Evolutionary conservation across 371 early-diverging fungal genomes (phyloP).

Genomic region (Saksenaea vasiformis): DNA sequence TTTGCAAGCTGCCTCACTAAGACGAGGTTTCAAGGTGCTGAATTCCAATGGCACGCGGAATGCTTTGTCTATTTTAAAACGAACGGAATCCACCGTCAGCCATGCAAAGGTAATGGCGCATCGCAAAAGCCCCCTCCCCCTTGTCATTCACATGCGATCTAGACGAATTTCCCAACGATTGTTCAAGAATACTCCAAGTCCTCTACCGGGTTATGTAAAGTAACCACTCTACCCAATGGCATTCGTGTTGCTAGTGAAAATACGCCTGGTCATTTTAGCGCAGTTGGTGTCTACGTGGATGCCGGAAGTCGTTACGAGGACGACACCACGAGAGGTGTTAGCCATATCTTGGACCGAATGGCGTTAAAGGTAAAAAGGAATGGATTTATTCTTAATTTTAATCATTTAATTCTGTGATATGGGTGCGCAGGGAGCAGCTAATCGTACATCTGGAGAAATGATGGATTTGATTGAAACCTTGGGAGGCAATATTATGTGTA

Average conservation of each 20-base stretch:
- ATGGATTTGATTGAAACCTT: slow-evolving; percentile 78
- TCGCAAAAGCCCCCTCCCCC: not conserved
- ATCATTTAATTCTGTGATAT: not conserved
- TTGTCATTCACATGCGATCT: slow-evolving; percentile 1
- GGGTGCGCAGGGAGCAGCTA: slow-evolving; percentile 53
- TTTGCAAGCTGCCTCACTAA: slow-evolving; percentile 7
- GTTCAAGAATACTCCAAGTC: slow-evolving; percentile 54
- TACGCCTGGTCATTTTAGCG: slow-evolving; percentile 87
- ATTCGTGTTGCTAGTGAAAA: slow-evolving; percentile 82
- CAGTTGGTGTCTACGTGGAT: slow-evolving; percentile 88
- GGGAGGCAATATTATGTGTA: slow-evolving; percentile 90
- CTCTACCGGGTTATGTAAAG: slow-evolving; percentile 44
- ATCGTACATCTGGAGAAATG: slow-evolving; percentile 66
- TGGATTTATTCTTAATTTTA: not conserved
- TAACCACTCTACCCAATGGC: slow-evolving; percentile 89
- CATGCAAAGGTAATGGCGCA: slow-evolving; percentile 4
- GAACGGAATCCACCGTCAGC: slow-evolving; percentile 10
- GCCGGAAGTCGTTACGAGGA: slow-evolving; percentile 90
- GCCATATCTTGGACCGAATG: slow-evolving; percentile 87
- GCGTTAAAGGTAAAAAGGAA: slow-evolving; percentile 79
- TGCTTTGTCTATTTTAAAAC: not conserved
- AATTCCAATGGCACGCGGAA: not conserved
- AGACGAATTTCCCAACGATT: slow-evolving; percentile 32
- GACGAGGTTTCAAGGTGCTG: slow-evolving; percentile 1
- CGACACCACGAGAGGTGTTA: slow-evolving; percentile 65